These are phyloP conservation scores for Aleurites moluccanus DNA, from an alignment of 441 rosid genomes.

Conservation along the genomic window DNA sequence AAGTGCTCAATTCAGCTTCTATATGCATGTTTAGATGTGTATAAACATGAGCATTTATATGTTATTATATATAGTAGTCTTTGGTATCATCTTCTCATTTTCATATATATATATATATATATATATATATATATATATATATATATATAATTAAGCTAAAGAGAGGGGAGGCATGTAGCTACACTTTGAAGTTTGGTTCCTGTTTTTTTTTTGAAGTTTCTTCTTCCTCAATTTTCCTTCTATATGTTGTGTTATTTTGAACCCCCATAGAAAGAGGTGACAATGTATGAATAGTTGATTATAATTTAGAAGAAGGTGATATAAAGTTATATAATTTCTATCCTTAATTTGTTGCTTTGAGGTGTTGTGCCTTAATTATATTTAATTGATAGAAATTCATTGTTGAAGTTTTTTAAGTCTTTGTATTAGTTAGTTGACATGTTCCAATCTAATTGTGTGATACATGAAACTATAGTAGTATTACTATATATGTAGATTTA, in stretches of 20 bases:
- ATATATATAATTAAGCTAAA: background rate
- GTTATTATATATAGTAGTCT: background rate
- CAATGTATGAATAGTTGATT: background rate
- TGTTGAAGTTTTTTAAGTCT: background rate
- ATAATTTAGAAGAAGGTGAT: background rate
- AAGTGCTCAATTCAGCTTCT: background rate
- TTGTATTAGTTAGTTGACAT: slow-evolving; percentile 6
- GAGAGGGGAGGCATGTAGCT: background rate
- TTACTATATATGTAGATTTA: too few species aligned
- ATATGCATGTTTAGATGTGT: background rate
- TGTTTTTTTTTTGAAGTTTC: too few species aligned
- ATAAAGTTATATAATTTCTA: background rate
- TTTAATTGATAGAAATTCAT: background rate
- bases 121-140: background rate
- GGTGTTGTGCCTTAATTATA: background rate
- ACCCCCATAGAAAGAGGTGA: background rate
- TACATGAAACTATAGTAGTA: too few species aligned
- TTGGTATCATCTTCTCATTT: background rate
- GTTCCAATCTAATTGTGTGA: slow-evolving; percentile 4
- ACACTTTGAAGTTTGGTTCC: background rate
- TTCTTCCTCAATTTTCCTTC: background rate
- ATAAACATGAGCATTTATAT: background rate
- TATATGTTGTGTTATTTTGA: background rate
- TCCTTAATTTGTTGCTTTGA: background rate
- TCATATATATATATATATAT: background rate